phyloP scores from a whole-genome alignment of 2,329 filamentous ascomycete species.

The Sphaerulina vaccinii region DNA sequence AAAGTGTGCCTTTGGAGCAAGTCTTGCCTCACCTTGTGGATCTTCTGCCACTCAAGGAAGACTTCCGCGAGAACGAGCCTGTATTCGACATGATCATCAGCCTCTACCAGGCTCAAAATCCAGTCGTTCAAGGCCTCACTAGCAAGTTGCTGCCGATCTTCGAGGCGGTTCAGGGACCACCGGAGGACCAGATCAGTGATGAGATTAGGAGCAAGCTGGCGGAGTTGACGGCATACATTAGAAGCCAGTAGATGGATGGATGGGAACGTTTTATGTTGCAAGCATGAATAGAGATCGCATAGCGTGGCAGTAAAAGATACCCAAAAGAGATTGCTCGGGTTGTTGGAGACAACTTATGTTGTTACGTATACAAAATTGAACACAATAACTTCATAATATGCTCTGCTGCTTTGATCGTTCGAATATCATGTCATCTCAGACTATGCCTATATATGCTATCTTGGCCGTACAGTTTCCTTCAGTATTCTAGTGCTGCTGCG shows the following conservation, averaged over 20 bases:
- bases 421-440: background rate
- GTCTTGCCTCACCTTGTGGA: slow-evolving; percentile 78
- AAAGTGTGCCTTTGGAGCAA: slow-evolving; percentile 74
- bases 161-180: slow-evolving; percentile 68
- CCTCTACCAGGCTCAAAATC: slow-evolving; percentile 72
- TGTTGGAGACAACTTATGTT: background rate
- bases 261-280: background rate
- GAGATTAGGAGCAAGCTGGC: slow-evolving; percentile 67
- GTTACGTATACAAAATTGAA: background rate
- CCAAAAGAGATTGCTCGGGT: background rate
- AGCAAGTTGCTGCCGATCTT: slow-evolving; percentile 68
- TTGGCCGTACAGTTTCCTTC: slow-evolving; percentile 2
- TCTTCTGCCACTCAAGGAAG: slow-evolving; percentile 83
- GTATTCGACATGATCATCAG: slow-evolving; percentile 87
- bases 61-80: slow-evolving; percentile 94
- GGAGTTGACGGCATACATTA: slow-evolving; percentile 57
- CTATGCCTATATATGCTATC: background rate
- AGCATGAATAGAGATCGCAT: background rate
- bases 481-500: background rate
- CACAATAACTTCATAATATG: background rate
- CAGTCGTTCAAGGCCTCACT: slow-evolving; percentile 68
- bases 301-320: background rate
- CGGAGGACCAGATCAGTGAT: slow-evolving; percentile 72
- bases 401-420: background rate
- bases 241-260: slow-evolving; percentile 17